phyloP scores from a whole-genome alignment of 23 red algal genomes.

The Chondrus crispus region DNA sequence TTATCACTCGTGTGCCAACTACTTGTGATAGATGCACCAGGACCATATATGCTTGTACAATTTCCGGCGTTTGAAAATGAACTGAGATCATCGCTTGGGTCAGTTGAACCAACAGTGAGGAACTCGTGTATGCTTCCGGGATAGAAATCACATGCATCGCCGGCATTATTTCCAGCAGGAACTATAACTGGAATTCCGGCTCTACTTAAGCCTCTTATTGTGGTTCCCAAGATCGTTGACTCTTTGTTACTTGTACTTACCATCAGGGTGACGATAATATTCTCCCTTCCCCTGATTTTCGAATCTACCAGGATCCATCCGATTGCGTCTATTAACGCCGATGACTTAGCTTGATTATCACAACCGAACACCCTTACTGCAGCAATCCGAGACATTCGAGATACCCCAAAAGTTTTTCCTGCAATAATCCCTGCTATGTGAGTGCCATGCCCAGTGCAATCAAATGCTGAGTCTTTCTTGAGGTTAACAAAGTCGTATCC shows the following conservation, averaged over 20 bases:
- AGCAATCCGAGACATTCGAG: slow-evolving; percentile 33
- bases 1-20: slow-evolving; percentile 44
- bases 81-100: slow-evolving; percentile 4
- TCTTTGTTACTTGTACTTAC: not conserved
- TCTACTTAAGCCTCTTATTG: not conserved
- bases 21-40: slow-evolving; percentile 34
- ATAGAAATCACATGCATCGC: not conserved
- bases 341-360: slow-evolving; percentile 22
- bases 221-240: slow-evolving; percentile 9
- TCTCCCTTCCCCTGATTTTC: not conserved
- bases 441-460: slow-evolving; percentile 86
- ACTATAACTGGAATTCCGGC: slow-evolving; percentile 37
- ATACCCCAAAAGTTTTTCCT: slow-evolving; percentile 57
- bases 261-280: slow-evolving; percentile 14
- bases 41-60: slow-evolving; percentile 63
- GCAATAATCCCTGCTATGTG: slow-evolving; percentile 57
- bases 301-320: slow-evolving; percentile 36
- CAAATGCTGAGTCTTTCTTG: not conserved
- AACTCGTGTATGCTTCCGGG: not conserved
- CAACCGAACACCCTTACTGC: slow-evolving; percentile 56
- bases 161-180: slow-evolving; percentile 39
- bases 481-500: slow-evolving; percentile 64
- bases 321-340: slow-evolving; percentile 16
- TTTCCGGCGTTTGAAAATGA: slow-evolving; percentile 39
- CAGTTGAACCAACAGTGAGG: slow-evolving; percentile 49